Base-by-base conservation (phyloP, 192 early-diverging fungal species). In the Oehlia diaphana region DNA sequence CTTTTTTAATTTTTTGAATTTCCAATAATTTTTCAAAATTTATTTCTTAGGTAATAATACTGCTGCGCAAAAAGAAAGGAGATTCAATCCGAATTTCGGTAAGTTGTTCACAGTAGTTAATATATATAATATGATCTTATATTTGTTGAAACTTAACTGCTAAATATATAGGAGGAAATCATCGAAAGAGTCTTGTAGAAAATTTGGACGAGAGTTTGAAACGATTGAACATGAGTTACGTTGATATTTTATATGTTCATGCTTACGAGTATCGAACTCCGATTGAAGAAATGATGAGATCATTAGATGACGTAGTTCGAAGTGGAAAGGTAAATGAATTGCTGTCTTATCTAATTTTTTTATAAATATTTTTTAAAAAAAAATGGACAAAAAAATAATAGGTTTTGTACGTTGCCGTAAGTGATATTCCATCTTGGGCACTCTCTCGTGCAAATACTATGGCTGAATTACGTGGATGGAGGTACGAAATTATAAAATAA, bases 231-330 rank as follows among this genome's bases (percentile, higher is more conserved):
- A 82, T 82, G 14, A 69, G 39, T 4, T 79, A 80, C n/a, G 33
- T 80, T 39, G 83, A 84, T 44, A 21, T 83, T 61, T 62, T 83
- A 9, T 83, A 83, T 64, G n/a, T 80, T 13, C 79, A 83, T 63
- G 26, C 47, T 12, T 47, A 12, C 49, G 81, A 82, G 39, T 82
- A 75, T 37, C 49, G 39, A 21, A 87, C 90, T 3, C 83, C 88
- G 9, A 83, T 88, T 26, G 88, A 91, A 77, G 89, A 92, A 72
- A 91, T 90, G 1, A 86, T 92, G 82, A 80, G 83, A 64, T 86
- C 90, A 5, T 75, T 92, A 9, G 53, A 92, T 70, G 91, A 92
- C 66, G 63, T 92, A 37, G 85, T 92, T 28, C 37, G 83, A n/a
- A 65, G 76, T 21, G 92, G 92, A 44, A 89, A 92, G 76, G 88